Base-by-base conservation (phyloP, 306 rosid genomes). In the Vigna angularis region DNA sequence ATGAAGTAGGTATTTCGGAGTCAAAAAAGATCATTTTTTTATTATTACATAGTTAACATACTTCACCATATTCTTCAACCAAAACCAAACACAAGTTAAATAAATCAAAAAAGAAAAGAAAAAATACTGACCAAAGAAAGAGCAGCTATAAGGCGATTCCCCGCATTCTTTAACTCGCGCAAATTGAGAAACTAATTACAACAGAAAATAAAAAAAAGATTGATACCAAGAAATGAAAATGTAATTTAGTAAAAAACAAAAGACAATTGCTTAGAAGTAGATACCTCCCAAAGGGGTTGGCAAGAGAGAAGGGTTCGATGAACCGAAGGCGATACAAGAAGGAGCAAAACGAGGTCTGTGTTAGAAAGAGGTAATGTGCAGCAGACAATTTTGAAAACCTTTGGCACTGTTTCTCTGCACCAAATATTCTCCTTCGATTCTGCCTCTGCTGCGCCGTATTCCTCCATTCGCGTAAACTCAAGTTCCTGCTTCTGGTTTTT, bases 361-460 rank as follows among this genome's bases (percentile, higher is more conserved):
- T 88, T 94, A 66, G 65, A 36, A 45, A 70, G 82, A 15, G 88
- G 62, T 9, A 85, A 78, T 38, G 85, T 86, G 11, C 89, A 57
- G 69, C 89, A 85, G 2, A 93, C 96, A 4, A 93, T 74, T 59
- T 76, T 83, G 28, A 91, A 62, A 17, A 93, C 94, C 78, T 80
- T 84, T 0, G 98, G 93, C 6, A 89, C 83, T 17, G 90, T 89
- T 70, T 91, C 94, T 81, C 89, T 89, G 87, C 76, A 84, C 98
- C 96, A 93, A 28, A 61, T 48, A 2, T 42, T 34, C 9, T 84
- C 83, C 77, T 79, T 71, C 14, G 10, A 52, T 42, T 80, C 87
- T 52, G 13, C 38, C 59, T 11, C 48, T 55, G 71, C 76, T 51
- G 24, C 68, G 72, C 61, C 57, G 52, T 22, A 17, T 76, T 72